Evolutionary conservation across 1,284 basidiomycete species (phyloP).

Genomic region (Heterobasidion occidentale): DNA sequence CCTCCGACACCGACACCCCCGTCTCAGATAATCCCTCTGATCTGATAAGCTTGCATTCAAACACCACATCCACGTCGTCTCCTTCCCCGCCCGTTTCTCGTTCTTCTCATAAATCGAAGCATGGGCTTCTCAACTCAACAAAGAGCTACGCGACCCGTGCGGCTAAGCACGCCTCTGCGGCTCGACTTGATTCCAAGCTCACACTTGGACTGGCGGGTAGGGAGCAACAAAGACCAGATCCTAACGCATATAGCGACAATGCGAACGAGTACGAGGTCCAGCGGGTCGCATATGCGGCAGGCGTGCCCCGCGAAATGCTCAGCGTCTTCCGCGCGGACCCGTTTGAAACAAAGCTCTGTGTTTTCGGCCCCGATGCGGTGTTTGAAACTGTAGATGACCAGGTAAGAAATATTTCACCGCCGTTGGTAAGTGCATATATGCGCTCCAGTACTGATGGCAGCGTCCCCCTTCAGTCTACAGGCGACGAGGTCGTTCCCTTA

Average conservation of each 20-base stretch:
- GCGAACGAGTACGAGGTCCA: not conserved
- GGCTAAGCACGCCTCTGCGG: no score
- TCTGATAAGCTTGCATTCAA: not conserved
- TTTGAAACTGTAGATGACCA: no score
- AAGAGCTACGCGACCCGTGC: not conserved
- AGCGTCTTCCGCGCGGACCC: slow-evolving; percentile 13
- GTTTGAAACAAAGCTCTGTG: slow-evolving; percentile 1
- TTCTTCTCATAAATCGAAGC: not conserved
- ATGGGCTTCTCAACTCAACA: not conserved
- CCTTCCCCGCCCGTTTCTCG: not conserved
- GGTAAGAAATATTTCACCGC: no score
- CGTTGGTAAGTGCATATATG: not conserved
- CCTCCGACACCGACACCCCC: not conserved
- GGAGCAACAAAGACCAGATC: not conserved
- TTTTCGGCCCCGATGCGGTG: not conserved
- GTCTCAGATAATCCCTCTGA: not conserved
- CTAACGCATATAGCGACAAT: not conserved
- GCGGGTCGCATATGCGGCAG: slow-evolving; percentile 8
- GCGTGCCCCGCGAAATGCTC: slow-evolving; percentile 12
- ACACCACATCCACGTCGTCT: not conserved
- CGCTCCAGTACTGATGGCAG: no score
- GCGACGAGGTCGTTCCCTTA: not conserved
- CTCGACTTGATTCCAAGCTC: no score
- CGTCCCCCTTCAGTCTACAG: no score
- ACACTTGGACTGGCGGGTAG: not conserved